phyloP scores from a whole-genome alignment of 2,329 filamentous ascomycete genomes.

The Fusarium sp. region DNA sequence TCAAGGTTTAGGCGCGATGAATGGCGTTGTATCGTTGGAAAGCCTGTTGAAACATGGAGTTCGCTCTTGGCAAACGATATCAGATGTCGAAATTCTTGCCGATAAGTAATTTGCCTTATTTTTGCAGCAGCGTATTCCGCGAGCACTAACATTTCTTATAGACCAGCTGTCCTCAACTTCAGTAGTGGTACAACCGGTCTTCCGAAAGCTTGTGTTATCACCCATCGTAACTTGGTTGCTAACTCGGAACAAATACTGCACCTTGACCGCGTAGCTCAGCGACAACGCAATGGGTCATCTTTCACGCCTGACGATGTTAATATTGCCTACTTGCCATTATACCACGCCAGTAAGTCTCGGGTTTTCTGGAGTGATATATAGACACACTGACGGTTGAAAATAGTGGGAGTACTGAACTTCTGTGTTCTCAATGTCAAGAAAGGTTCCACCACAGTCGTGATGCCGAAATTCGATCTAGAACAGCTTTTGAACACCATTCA shows the following conservation, averaged over 20 bases:
- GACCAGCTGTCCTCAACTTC: slow-evolving; percentile 2
- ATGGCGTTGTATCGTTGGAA: neutral
- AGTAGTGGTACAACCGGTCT: slow-evolving; percentile 7
- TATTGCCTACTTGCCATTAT: slow-evolving; percentile 4
- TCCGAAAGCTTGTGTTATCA: slow-evolving; percentile 1
- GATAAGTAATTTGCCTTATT: neutral
- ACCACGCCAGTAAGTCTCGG: slow-evolving; percentile 8
- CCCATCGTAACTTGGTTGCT: slow-evolving; percentile 9
- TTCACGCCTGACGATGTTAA: neutral
- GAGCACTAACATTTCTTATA: neutral
- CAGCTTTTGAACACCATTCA: neutral
- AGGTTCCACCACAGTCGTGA: neutral
- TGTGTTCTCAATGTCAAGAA: neutral
- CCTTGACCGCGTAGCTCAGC: neutral
- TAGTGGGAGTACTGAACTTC: neutral
- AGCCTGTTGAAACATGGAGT: neutral
- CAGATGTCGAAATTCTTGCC: neutral
- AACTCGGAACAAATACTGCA: slow-evolving; percentile 12
- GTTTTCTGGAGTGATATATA: too few relatives aligned
- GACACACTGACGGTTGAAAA: fast-evolving
- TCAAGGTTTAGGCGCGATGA: too few relatives aligned
- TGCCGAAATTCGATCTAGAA: neutral
- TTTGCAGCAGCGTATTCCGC: too few relatives aligned
- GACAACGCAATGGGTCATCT: neutral
- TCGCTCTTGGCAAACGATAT: neutral